A percentile compares a stretch with the other conserved stretches of the same genome.
These are phyloP conservation scores for Fomitopsis schrenkii DNA, from an alignment of 1,284 basidiomycete species.

Conservation along the genomic window DNA sequence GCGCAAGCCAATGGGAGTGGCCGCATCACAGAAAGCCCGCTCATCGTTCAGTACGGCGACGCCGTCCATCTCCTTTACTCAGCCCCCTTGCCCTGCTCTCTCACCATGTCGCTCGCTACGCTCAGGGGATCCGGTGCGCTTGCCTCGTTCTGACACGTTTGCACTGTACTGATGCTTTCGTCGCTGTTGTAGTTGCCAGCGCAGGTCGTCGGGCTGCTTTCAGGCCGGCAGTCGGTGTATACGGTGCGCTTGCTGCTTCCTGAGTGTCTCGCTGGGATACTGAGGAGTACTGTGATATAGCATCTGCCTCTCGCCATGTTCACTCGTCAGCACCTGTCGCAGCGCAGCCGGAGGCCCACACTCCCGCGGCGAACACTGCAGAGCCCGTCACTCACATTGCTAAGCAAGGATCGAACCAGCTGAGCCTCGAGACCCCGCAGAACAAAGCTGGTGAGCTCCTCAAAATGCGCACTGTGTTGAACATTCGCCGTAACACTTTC, in stretches of 20 bases:
- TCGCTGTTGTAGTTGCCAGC: constrained; percentile 32
- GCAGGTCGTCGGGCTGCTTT: constrained; percentile 43
- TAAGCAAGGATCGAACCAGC: constrained; percentile 77
- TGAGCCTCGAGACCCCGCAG: constrained; percentile 82
- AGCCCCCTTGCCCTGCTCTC: constrained; percentile 14
- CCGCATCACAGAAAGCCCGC: constrained; percentile 18
- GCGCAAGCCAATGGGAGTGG: constrained; percentile 16
- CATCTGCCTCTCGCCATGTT: constrained; percentile 48
- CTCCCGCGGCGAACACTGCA: constrained; percentile 39
- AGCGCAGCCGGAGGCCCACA: constrained; percentile 34
- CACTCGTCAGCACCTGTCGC: constrained; percentile 45
- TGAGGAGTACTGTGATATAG: neutral
- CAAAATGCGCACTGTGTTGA: neutral
- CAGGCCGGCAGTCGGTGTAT: constrained; percentile 40
- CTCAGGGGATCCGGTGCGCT: constrained; percentile 45
- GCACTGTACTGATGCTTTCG: neutral
- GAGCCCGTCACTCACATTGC: constrained; percentile 66
- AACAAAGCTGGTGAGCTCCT: constrained; percentile 79
- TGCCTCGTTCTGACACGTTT: neutral
- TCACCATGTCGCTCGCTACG: constrained; percentile 46
- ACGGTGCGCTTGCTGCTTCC: constrained; percentile 31
- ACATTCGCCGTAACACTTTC: neutral
- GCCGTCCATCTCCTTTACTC: constrained; percentile 1
- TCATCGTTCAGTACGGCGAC: constrained; percentile 23
- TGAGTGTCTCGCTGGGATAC: neutral